phyloP scores from a whole-genome alignment of 2,329 filamentous ascomycete species.

The Exophiala sp. region DNA sequence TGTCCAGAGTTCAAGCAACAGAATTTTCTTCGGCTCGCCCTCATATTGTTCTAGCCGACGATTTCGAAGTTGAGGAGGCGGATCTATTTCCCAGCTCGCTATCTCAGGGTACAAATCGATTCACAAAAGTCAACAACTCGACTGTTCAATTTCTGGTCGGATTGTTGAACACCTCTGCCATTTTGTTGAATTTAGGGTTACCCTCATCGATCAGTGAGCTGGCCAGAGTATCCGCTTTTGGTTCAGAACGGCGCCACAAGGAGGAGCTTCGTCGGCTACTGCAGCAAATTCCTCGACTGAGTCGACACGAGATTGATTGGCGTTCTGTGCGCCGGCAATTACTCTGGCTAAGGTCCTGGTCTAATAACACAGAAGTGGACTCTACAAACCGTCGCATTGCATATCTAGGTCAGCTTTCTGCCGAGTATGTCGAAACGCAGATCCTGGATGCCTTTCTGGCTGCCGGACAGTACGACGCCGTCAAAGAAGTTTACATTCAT shows the following conservation, averaged over 20 bases:
- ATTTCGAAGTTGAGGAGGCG: conserved; percentile 36
- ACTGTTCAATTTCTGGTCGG: conserved; percentile 42
- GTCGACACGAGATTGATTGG: conserved; percentile 49
- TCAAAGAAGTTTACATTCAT: conserved; percentile 40
- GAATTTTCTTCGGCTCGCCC: conserved; percentile 13
- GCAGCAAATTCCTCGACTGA: conserved; percentile 42
- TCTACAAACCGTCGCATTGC: conserved; percentile 20
- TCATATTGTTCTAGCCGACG: conserved; percentile 21
- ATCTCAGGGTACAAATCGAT: conserved; percentile 36
- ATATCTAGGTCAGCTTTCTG: conserved; percentile 28
- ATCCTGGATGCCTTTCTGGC: conserved; percentile 55
- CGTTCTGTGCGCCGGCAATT: conserved; percentile 47
- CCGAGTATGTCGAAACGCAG: conserved; percentile 48
- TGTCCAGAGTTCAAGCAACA: conserved; percentile 42
- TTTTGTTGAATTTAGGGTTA: conserved; percentile 40
- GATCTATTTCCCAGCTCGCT: conserved; percentile 43
- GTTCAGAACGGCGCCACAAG: conserved; percentile 51
- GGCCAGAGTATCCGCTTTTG: conserved; percentile 52
- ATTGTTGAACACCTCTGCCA: conserved; percentile 39
- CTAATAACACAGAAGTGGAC: conserved; percentile 32
- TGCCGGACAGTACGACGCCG: conserved; percentile 42
- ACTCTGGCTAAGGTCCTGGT: conserved; percentile 62
- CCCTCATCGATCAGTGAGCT: conserved; percentile 36
- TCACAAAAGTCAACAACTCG: conserved; percentile 39
- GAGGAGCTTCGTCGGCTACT: conserved; percentile 53